Percentiles rank a stretch among this genome's conserved stretches.
These are phyloP conservation scores for Metschnikowia orientalis DNA, from an alignment of 805 yeast genomes.

Conservation along the genomic window DNA sequence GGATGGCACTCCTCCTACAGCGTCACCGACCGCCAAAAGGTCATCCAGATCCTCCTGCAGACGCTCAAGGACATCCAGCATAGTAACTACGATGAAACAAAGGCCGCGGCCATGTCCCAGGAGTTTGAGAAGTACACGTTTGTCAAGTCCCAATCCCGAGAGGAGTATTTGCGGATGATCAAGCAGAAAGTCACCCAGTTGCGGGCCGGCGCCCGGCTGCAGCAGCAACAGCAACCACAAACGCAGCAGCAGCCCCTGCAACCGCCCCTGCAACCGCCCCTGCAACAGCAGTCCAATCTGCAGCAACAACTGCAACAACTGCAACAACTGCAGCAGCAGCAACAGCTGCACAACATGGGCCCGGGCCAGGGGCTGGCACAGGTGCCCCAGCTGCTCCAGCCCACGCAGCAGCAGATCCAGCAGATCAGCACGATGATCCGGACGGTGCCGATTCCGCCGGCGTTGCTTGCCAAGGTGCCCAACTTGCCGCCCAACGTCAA, in stretches of 20 bases:
- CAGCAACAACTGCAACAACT: slow-evolving; percentile 16
- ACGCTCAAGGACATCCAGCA: slow-evolving; percentile 37
- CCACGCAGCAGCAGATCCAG: slow-evolving; percentile 32
- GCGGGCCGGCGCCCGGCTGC: slow-evolving; percentile 15
- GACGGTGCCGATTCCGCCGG: slow-evolving; percentile 68
- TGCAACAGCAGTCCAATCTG: slow-evolving; percentile 2
- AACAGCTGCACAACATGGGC: slow-evolving; percentile 1
- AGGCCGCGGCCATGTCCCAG: slow-evolving; percentile 50
- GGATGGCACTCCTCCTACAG: slow-evolving; percentile 25
- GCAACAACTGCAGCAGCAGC: slow-evolving; percentile 19
- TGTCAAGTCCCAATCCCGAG: slow-evolving; percentile 51
- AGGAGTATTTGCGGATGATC: slow-evolving; percentile 48
- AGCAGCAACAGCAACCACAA: neutral
- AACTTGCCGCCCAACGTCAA: slow-evolving; percentile 71
- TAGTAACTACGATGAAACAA: slow-evolving; percentile 30
- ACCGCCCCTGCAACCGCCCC: slow-evolving; percentile 1
- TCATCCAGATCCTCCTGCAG: slow-evolving; percentile 34
- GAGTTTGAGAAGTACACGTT: slow-evolving; percentile 68
- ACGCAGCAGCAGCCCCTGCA: neutral
- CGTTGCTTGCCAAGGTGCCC: slow-evolving; percentile 62
- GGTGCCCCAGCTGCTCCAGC: slow-evolving; percentile 11
- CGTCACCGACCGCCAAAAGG: slow-evolving; percentile 35
- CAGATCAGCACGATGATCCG: slow-evolving; percentile 45
- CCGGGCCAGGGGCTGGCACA: neutral
- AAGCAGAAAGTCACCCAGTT: slow-evolving; percentile 37